Percentiles rank a stretch among this genome's conserved stretches.
Evolutionary conservation across 371 early-diverging fungal genomes (phyloP).

Genomic region (Entomophthora muscae): DNA sequence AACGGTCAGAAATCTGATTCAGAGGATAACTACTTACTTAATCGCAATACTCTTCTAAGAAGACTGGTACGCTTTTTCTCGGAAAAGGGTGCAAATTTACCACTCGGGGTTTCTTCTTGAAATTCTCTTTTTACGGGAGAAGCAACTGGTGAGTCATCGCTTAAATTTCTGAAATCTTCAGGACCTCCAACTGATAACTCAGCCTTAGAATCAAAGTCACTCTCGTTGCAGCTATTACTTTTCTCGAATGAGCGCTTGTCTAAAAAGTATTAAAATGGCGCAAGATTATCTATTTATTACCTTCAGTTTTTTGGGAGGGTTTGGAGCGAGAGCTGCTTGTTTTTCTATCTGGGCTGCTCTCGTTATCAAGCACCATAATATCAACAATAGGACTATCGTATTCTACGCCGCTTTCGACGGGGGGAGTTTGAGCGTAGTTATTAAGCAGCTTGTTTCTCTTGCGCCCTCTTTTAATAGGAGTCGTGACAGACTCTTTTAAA

Average conservation of each 20-base stretch:
- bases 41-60: neutral
- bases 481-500: neutral
- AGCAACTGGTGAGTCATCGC: neutral
- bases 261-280: neutral
- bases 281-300: neutral
- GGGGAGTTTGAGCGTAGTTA: neutral
- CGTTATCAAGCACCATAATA: neutral
- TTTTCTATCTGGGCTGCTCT: neutral
- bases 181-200: neutral
- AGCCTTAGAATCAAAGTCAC: neutral
- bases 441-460: neutral
- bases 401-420: neutral
- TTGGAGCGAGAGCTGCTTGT: neutral
- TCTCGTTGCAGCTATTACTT: neutral
- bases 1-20: neutral
- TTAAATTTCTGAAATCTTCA: neutral
- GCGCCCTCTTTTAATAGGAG: neutral
- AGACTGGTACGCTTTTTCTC: neutral
- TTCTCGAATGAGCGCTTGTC: neutral
- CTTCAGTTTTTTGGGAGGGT: neutral
- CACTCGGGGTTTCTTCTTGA: neutral
- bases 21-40: neutral
- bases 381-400: neutral
- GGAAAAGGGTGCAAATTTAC: neutral
- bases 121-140: neutral